phyloP scores from a whole-genome alignment of 108 stramenopile species.

The Ochromonas danica region DNA sequence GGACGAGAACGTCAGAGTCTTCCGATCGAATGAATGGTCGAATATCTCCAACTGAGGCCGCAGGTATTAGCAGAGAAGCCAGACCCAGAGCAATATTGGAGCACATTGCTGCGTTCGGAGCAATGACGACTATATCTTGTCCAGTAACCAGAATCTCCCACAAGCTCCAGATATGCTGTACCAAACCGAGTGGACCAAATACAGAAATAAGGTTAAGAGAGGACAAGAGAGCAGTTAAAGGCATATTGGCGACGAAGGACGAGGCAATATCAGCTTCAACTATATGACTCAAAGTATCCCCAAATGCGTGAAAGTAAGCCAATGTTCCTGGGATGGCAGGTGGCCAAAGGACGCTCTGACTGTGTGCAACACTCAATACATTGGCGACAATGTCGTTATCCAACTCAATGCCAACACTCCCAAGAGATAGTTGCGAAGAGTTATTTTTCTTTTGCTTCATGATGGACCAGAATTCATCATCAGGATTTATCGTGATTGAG shows the following conservation, averaged over 20 bases:
- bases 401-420: background rate
- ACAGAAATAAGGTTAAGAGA: background rate
- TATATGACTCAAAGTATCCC: background rate
- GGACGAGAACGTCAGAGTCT: slow-evolving; percentile 2
- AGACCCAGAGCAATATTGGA: background rate
- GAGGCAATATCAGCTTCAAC: background rate
- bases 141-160: slow-evolving; percentile 31
- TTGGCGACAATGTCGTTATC: background rate
- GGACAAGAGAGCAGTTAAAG: background rate
- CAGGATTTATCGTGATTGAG: background rate
- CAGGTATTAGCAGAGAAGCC: background rate
- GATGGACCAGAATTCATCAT: too few relatives aligned
- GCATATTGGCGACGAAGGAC: background rate
- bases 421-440: background rate
- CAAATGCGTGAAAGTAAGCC: background rate
- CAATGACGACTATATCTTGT: slow-evolving; percentile 17
- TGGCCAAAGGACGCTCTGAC: background rate
- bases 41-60: background rate
- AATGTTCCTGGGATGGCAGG: background rate
- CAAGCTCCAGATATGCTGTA: slow-evolving; percentile 32
- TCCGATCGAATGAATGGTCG: background rate
- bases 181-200: slow-evolving; percentile 19
- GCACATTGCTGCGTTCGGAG: background rate
- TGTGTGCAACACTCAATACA: background rate
- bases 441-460: background rate